Conservation (phyloP, 495 filamentous ascomycete genomes). For the Filosporella fistucella region DNA sequence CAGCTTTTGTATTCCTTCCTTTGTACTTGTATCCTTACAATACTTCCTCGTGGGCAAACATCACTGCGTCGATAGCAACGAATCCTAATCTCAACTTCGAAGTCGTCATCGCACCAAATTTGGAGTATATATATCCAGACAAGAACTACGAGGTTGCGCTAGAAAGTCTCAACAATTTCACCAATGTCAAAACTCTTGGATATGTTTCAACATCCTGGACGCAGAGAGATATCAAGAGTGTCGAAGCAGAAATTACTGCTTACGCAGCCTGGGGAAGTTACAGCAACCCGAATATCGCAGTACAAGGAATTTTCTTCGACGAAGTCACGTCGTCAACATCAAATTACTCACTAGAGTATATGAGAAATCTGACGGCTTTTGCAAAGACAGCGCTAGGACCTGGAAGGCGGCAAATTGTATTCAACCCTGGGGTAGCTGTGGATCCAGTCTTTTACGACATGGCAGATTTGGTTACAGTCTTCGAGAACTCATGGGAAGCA, state of each 20-base stretch:
- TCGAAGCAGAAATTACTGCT: slow-evolving; percentile 2
- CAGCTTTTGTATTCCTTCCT: slow-evolving; percentile 13
- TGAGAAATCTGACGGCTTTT: slow-evolving; percentile 4
- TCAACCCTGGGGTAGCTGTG: slow-evolving; percentile 27
- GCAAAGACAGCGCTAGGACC: slow-evolving; percentile 9
- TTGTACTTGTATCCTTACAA: slow-evolving; percentile 13
- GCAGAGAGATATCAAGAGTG: slow-evolving; percentile 1
- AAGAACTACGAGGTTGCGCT: slow-evolving; percentile 35
- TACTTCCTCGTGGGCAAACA: slow-evolving; percentile 10
- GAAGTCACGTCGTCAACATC: slow-evolving; percentile 1
- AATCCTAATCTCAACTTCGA: slow-evolving; percentile 11
- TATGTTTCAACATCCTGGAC: slow-evolving; percentile 11
- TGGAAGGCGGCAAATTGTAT: slow-evolving; percentile 13
- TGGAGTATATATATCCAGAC: slow-evolving; percentile 4
- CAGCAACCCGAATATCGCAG: slow-evolving; percentile 6
- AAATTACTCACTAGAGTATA: slow-evolving; percentile 1
- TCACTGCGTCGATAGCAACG: slow-evolving; percentile 1
- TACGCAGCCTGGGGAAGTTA: slow-evolving; percentile 13
- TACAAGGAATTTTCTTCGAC: slow-evolving; percentile 17
- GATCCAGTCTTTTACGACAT: slow-evolving; percentile 16
- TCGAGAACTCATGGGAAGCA: slow-evolving; percentile 22
- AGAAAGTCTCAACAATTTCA: slow-evolving; percentile 76
- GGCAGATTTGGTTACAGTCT: slow-evolving; percentile 25
- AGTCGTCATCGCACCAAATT: slow-evolving; percentile 10
- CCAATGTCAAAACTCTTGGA: slow-evolving; percentile 36